Base-by-base conservation (phyloP, 1,284 basidiomycete genomes). In the Ustanciosporium gigantosporum region DNA sequence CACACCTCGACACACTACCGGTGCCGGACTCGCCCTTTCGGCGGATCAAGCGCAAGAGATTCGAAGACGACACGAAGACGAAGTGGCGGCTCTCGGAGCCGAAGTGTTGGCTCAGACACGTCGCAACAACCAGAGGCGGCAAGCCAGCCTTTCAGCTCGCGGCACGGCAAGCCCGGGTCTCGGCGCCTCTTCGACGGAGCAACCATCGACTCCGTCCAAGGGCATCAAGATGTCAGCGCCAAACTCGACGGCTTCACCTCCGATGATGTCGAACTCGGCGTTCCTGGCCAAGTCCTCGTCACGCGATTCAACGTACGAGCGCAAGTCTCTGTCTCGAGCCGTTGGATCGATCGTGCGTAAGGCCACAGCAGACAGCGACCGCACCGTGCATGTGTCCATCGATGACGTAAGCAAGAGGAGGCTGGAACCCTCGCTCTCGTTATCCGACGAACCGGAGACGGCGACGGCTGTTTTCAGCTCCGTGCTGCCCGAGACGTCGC, bases 61-160 rank as follows among this genome's bases (percentile, higher is more conserved):
- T 20, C 62, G 68, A 19, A 56, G 71, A 19, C 61, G 74, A 29
- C 67, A 74, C 60, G 71, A 76, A 37, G 55, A 66, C 29, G 73
- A 76, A 36, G 71, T 76, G 11, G 52, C 49, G 4, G 74, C 73
- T 23, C 57, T 76, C 14, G 73, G 74, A 20, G 68, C 53, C n/a
- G 70, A 73, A 29, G 71, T 67, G 14, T 52, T 76, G 2, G 60
- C 64, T 0, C 59, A 66, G 37, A 64, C 61, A 3, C 69, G 64
- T 16, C 51, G 55, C 41, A 65, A 70, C 34, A 58, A 56, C 14
- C 60, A 64, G 25, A 53, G 60, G 38, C 43, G 52, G 31, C 51
- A 58, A 29, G 53, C 46, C 3, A 65, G 49, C 35, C 17, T 31
- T 4, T 37, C 50, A 9, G 24, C 24, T 15, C 55, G 49, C 4